A percentile compares a stretch with the other conserved stretches of the same genome.
Evolutionary conservation across 148 eudicot genomes (phyloP).

Genomic region (Amaranthus cruentus): DNA sequence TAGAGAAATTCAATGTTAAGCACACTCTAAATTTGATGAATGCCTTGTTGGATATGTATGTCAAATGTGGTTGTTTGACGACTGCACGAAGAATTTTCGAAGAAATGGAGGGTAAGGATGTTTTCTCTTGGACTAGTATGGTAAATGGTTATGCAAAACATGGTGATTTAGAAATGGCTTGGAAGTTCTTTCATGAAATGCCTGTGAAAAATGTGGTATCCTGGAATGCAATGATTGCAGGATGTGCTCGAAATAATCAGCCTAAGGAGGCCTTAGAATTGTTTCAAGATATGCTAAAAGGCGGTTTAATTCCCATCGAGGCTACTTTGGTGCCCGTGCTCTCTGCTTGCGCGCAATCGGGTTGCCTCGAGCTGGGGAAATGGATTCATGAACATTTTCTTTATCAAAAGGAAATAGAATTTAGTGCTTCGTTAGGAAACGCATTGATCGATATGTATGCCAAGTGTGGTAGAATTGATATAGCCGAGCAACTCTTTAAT

Average conservation of each 20-base stretch:
- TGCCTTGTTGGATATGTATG: conserved; percentile 64
- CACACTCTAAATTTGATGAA: conserved; percentile 48
- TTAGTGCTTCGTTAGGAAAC: conserved; percentile 40
- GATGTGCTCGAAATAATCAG: conserved; percentile 53
- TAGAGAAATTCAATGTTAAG: conserved; percentile 24
- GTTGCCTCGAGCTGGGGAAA: conserved; percentile 43
- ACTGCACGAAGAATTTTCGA: conserved; percentile 49
- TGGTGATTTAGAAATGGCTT: conserved; percentile 47
- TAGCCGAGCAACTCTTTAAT: conserved; percentile 45
- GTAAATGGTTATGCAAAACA: conserved; percentile 51
- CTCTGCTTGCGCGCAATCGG: conserved; percentile 59
- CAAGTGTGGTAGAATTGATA: conserved; percentile 53
- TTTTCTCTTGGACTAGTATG: conserved; percentile 76
- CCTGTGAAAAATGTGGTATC: conserved; percentile 56
- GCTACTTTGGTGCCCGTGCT: conserved; percentile 55
- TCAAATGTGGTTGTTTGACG: conserved; percentile 49
- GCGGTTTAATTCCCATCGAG: conserved; percentile 44
- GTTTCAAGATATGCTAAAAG: conserved; percentile 46
- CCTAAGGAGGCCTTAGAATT: conserved; percentile 52
- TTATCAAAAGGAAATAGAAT: conserved; percentile 27
- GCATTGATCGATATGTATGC: conserved; percentile 62
- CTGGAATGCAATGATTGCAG: conserved; percentile 72
- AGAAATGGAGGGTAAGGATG: conserved; percentile 47
- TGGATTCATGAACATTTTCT: conserved; percentile 43
- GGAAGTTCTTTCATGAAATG: conserved; percentile 49